Evolutionary conservation across 2,329 filamentous ascomycete genomes (phyloP).

Genomic region (Hypoxylon sp.): DNA sequence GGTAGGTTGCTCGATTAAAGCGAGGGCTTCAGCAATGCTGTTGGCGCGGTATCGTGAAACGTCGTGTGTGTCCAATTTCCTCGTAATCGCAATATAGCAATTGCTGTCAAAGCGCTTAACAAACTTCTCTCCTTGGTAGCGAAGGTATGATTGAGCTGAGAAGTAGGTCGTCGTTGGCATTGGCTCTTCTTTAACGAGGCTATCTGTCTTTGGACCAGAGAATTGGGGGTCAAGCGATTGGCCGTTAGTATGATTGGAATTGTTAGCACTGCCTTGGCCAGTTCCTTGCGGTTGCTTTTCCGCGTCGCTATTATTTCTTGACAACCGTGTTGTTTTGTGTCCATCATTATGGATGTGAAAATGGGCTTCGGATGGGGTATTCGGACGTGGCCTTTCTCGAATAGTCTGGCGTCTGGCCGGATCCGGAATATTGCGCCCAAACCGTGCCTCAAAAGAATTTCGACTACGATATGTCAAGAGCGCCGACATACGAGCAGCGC

Average conservation of each 20-base stretch:
- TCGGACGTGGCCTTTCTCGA: slow-evolving; percentile 73
- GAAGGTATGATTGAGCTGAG: slow-evolving; percentile 96
- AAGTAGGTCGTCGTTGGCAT: slow-evolving; percentile 85
- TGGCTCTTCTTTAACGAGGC: slow-evolving; percentile 66
- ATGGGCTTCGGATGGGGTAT: slow-evolving; percentile 78
- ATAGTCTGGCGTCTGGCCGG: slow-evolving; percentile 87
- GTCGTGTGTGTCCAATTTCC: slow-evolving; percentile 97
- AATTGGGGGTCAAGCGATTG: slow-evolving; percentile 75
- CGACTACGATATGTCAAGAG: slow-evolving; percentile 95
- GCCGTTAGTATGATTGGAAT: slow-evolving; percentile 41
- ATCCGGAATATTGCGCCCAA: slow-evolving; percentile 93
- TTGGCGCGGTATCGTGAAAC: slow-evolving; percentile 83
- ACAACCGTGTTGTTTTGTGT: slow-evolving; percentile 74
- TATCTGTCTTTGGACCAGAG: slow-evolving; percentile 71
- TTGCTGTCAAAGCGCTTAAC: slow-evolving; percentile 98
- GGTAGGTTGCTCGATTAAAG: slow-evolving; percentile 87
- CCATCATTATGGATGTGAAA: slow-evolving; percentile 89
- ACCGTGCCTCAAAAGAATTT: slow-evolving; percentile 96
- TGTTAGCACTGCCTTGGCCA: slow-evolving; percentile 43
- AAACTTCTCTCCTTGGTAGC: slow-evolving; percentile 97
- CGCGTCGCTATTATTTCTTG: slow-evolving; percentile 62
- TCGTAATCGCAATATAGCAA: slow-evolving; percentile 98
- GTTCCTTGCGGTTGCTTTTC: slow-evolving; percentile 44
- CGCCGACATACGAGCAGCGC: slow-evolving; percentile 96
- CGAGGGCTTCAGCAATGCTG: slow-evolving; percentile 80